Evolutionary conservation across 2,329 filamentous ascomycete species (phyloP).

Genomic region (Claviceps purpurea): DNA sequence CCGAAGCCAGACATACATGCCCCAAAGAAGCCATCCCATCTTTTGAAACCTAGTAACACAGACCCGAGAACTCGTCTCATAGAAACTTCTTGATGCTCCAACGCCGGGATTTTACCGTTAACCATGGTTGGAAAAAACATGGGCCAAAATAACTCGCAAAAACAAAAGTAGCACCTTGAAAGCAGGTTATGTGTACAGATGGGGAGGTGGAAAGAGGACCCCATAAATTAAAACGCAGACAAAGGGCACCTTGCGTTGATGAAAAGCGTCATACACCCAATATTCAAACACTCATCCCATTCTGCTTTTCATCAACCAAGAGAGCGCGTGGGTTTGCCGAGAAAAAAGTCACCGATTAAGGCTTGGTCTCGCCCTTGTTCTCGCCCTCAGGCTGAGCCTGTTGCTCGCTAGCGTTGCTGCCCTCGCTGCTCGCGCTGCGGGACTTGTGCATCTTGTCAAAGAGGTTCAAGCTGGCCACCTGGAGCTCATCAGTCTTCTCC

Average conservation of each 20-base stretch:
- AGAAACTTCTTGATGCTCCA: constrained; percentile 36
- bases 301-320: neutral
- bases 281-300: constrained; percentile 15
- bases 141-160: constrained; percentile 25
- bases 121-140: constrained; percentile 32
- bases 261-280: constrained; percentile 13
- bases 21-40: constrained; percentile 23
- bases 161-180: constrained; percentile 20
- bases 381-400: constrained; percentile 44
- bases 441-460: constrained; percentile 99
- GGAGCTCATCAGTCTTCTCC: constrained; percentile 96
- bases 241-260: constrained; percentile 11
- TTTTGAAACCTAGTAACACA: constrained; percentile 31
- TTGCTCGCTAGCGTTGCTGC: constrained; percentile 39
- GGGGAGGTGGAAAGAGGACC: neutral
- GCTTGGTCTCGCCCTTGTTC: constrained; percentile 65
- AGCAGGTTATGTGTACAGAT: constrained; percentile 38
- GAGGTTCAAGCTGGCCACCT: constrained; percentile 86
- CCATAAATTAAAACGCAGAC: constrained; percentile 22
- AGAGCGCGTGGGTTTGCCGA: neutral
- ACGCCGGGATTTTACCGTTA: constrained; percentile 31
- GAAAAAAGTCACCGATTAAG: constrained; percentile 29
- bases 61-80: constrained; percentile 25
- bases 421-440: constrained; percentile 42
- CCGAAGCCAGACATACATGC: too few species aligned